These are phyloP conservation scores for Linnemannia hyalina DNA, from an alignment of 192 early-diverging fungal genomes.

Conservation along the genomic window DNA sequence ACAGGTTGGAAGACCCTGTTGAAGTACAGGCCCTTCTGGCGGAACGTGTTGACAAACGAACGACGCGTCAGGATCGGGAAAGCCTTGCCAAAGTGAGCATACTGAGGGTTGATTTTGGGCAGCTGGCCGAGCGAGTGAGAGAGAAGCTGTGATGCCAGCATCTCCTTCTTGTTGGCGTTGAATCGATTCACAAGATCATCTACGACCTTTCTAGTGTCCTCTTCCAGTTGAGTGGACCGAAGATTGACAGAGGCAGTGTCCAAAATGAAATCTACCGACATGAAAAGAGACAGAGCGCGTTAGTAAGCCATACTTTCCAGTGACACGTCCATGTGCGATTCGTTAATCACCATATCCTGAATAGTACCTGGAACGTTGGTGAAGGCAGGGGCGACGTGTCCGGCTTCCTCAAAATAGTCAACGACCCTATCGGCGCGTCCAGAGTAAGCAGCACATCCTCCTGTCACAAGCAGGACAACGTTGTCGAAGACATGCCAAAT, in stretches of 20 bases:
- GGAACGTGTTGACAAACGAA: conserved; percentile 52
- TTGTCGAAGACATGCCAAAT: conserved; percentile 88
- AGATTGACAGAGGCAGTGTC: conserved; percentile 51
- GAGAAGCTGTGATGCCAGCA: conserved; percentile 34
- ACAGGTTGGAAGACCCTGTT: conserved; percentile 43
- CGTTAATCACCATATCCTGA: neutral
- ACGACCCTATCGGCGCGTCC: conserved; percentile 54
- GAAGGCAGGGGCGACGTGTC: conserved; percentile 40
- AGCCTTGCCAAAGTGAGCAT: conserved; percentile 35
- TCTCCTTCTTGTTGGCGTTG: conserved; percentile 24
- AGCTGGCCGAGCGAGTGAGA: conserved; percentile 16
- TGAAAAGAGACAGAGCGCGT: neutral
- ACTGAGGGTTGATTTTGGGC: conserved; percentile 41
- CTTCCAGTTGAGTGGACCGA: conserved; percentile 35
- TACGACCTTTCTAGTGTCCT: conserved; percentile 31
- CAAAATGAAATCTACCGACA: conserved; percentile 38
- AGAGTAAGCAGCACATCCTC: conserved; percentile 58
- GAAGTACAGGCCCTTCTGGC: conserved; percentile 52
- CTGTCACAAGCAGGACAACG: conserved; percentile 79
- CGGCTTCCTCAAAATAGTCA: conserved; percentile 53
- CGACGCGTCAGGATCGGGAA: conserved; percentile 43
- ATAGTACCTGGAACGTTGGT: conserved; percentile 44
- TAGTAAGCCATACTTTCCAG: neutral
- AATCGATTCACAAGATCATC: conserved; percentile 35
- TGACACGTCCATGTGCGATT: neutral